Conservation (phyloP, 2,329 filamentous ascomycete genomes). For the Colletotrichum graminicola region DNA sequence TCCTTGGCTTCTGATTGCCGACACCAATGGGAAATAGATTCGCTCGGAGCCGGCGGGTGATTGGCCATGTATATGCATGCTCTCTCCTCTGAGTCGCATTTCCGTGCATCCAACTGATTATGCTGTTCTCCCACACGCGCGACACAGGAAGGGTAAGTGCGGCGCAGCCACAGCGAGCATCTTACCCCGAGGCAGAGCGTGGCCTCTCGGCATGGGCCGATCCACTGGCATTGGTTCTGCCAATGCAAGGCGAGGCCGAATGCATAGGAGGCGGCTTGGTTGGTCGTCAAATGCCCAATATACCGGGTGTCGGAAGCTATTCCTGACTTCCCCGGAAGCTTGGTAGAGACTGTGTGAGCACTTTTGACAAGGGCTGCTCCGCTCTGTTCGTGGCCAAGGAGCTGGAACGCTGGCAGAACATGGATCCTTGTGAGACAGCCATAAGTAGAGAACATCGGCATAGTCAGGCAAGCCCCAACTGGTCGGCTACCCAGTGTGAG, state of each 20-base stretch:
- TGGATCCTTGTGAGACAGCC: neutral
- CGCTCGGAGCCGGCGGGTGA: neutral
- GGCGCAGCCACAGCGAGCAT: neutral
- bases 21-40: neutral
- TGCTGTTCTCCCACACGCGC: neutral
- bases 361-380: neutral
- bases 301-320: constrained; percentile 14
- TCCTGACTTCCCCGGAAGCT: constrained; percentile 11
- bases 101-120: constrained; percentile 3
- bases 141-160: neutral
- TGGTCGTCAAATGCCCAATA: neutral
- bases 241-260: neutral
- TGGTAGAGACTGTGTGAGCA: neutral
- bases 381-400: neutral
- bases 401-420: neutral
- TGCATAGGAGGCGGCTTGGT: neutral
- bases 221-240: constrained; percentile 6
- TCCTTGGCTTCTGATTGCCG: constrained; percentile 5
- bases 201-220: constrained; percentile 23
- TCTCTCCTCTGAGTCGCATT: neutral
- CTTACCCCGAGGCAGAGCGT: neutral
- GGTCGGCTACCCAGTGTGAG: neutral
- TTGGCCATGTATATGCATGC: neutral
- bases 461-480: neutral
- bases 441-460: neutral